Base-by-base conservation (phyloP, 179 eudicot genomes). In the Nepenthes alata region DNA sequence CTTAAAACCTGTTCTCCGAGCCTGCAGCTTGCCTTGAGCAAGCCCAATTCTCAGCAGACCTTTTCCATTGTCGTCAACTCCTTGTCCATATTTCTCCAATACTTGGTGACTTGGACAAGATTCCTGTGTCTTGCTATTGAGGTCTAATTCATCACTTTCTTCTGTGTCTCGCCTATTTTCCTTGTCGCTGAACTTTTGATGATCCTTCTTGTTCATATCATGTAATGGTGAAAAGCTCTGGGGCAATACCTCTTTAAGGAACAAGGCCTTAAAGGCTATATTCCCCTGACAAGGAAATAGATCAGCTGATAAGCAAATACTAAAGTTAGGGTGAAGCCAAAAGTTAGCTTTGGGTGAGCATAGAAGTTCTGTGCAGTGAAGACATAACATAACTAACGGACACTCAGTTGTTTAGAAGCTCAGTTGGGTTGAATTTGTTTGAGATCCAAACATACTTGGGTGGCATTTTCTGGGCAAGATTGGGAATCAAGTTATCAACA, bases 201-300 rank as follows among this genome's bases (percentile, higher is more conserved):
- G 63, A 44, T 57, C 81, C 60, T 60, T 62, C 6, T 53, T 74
- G 39, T 63, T 60, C 8, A 65, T 3, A 74, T 48, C 68, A 25
- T 73, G 72, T 25, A 82, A 81, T 14, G 89, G 86, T 35, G 85
- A 86, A 76, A 93, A 93, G 74, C 98, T 93, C 68, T 93, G 98
- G 10, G 98, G 98, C 63, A 93, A 66, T 62, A 75, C 78, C 66
- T 78, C 84, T 69, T 93, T 81, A 15, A 87, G 77, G 73, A 93
- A 93, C 35, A 93, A 93, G 13, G 88, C 88, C 76, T 76, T 78
- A 74, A 93, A 93, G 15, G 98, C 96, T 64, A 85, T 57, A 53
- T 95, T 82, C 2, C 98, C 98, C 98, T 91, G 89, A 39, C 13
- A 61, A 57, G 16, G 51, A 57, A 52, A 57, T 57, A 41, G 6